Base-by-base conservation (phyloP, 176 grass and related monocot genomes). In the Thinopyrum elongatum region DNA sequence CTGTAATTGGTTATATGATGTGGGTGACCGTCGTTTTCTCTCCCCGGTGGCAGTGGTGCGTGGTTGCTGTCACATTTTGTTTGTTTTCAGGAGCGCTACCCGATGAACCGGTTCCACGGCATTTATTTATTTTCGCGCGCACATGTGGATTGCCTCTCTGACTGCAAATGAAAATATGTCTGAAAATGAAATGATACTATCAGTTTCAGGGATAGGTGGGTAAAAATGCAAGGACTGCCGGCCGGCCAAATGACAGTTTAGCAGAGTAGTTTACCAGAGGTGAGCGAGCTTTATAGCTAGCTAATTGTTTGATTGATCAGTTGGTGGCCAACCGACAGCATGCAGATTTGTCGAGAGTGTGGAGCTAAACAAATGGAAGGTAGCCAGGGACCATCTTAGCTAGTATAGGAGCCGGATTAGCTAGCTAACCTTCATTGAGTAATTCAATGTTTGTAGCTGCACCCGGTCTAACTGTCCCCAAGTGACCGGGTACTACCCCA, bases 91-190 rank as follows among this genome's bases (percentile, higher is more conserved):
- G 1, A 22, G n/a, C n/a, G n/a, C n/a, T n/a, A n/a, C n/a, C 86
- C 23, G 60, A 65, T 39, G 3, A 74, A 58, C n/a, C 31, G 63
- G 23, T 19, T 66, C 86, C 86, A 76, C 86, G 23, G 3, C n/a
- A 23, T 67, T 35, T 34, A 4, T 10, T 26, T 46, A 46, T 46
- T 73, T 2, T 14, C 10, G 2, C 8, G 13, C 0, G 68, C 14
- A 13, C 36, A 2, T 23, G 21, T 25, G 22, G 35, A 15, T 72
- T 53, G 15, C 49, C 16, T 41, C n/a, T 42, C 22, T 72, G 10
- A 25, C 49, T 53, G 16, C 49, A 53, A 19, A 19, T 53, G 49
- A 19, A 17, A 0, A 53, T 17, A 53, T 53, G 5, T 17, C 49
- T 11, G 2, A 42, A 42, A 42, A 42, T 53, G 49, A 17, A 53